Evolutionary conservation across 345 rosid genomes (phyloP).

Genomic region (Populus euphratica): DNA sequence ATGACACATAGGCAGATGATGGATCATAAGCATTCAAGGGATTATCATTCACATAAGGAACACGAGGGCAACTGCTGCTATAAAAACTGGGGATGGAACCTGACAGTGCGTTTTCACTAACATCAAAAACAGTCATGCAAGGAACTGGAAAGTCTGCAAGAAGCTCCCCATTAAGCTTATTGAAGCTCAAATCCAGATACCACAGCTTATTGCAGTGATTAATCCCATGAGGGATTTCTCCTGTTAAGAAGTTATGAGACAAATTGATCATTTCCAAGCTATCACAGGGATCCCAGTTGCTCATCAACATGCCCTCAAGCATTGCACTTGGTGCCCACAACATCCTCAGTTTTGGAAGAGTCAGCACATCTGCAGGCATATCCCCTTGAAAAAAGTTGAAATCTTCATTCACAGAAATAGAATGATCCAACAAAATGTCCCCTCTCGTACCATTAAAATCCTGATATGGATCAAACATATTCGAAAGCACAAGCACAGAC

Average conservation of each 20-base stretch:
- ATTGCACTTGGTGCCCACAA: constrained; percentile 88
- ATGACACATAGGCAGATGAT: constrained; percentile 52
- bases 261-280: constrained; percentile 76
- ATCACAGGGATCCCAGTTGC: constrained; percentile 70
- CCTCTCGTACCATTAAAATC: constrained; percentile 38
- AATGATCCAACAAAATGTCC: constrained; percentile 32
- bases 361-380: constrained; percentile 52
- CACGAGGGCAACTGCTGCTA: constrained; percentile 42
- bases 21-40: constrained; percentile 30
- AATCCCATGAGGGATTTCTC: constrained; percentile 49
- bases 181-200: constrained; percentile 67
- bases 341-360: constrained; percentile 64
- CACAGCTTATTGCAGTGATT: constrained; percentile 58
- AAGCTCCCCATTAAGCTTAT: constrained; percentile 62
- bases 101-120: constrained; percentile 57
- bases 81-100: constrained; percentile 68
- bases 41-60: constrained; percentile 32
- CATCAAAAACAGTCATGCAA: constrained; percentile 79
- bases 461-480: constrained; percentile 43
- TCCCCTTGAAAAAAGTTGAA: constrained; percentile 76
- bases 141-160: constrained; percentile 54
- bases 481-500: constrained; percentile 74
- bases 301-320: constrained; percentile 56
- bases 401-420: constrained; percentile 49
- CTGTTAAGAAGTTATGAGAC: constrained; percentile 66